Evolutionary conservation across 768 basidiomycete species (phyloP).

Genomic region (Suillus placidus): DNA sequence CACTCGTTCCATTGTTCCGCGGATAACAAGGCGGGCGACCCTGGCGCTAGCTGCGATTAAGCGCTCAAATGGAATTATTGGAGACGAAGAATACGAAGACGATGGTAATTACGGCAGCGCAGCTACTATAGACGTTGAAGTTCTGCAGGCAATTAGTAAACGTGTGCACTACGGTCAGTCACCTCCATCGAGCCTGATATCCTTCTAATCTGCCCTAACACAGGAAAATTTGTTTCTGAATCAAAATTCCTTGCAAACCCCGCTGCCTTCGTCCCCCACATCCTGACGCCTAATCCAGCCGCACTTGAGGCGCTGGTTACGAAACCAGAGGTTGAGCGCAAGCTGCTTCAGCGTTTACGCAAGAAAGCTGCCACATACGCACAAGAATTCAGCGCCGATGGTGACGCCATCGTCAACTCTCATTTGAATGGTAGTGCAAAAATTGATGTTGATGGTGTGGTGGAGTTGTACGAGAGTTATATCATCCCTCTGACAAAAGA

Average conservation of each 20-base stretch:
- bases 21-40: conserved; percentile 79
- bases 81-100: conserved; percentile 77
- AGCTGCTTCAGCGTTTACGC: conserved; percentile 76
- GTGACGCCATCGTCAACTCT: conserved; percentile 46
- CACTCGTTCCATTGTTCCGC: conserved; percentile 82
- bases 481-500: conserved; percentile 98
- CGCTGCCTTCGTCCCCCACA: conserved; percentile 89
- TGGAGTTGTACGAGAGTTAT: conserved; percentile 90
- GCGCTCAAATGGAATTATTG: conserved; percentile 65
- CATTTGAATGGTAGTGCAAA: conserved; percentile 49
- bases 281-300: conserved; percentile 72
- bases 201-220: conserved; percentile 9
- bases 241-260: conserved; percentile 92
- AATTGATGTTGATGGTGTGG: conserved; percentile 92
- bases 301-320: conserved; percentile 88
- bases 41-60: conserved; percentile 64
- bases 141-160: conserved; percentile 97
- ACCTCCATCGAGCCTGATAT: neutral
- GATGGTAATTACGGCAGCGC: conserved; percentile 98
- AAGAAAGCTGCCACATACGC: conserved; percentile 85
- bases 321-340: conserved; percentile 94
- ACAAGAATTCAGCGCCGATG: conserved; percentile 78
- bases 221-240: conserved; percentile 99
- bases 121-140: conserved; percentile 92
- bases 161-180: conserved; percentile 93